Conservation (phyloP, 192 early-diverging fungal species). For the Coemansia sp. region DNA sequence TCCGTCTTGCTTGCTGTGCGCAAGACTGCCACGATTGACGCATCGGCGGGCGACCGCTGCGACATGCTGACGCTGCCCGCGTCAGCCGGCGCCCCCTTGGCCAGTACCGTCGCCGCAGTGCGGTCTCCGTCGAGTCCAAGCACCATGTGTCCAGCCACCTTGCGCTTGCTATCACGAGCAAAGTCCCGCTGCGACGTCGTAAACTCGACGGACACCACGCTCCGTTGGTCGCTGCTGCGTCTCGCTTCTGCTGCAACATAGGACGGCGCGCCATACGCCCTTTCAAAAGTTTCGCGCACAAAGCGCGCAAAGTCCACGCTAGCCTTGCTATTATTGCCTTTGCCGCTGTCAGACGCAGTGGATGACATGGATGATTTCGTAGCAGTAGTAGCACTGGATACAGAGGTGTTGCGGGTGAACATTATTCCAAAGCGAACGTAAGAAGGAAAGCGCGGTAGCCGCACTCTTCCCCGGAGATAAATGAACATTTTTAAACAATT, state of each 20-base stretch:
- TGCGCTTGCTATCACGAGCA: conserved; percentile 52
- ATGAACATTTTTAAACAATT: background rate
- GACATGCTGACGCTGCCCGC: conserved; percentile 25
- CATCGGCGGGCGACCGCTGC: conserved; percentile 36
- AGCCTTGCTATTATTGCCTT: conserved; percentile 18
- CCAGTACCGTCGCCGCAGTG: conserved; percentile 21
- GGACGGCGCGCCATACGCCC: conserved; percentile 18
- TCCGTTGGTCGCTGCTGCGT: conserved; percentile 3
- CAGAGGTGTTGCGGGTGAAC: background rate
- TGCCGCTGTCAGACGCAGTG: background rate
- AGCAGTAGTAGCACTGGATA: background rate
- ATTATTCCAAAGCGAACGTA: background rate
- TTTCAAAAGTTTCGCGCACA: conserved; percentile 29
- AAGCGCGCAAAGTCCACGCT: conserved; percentile 27
- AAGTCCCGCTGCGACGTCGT: conserved; percentile 55
- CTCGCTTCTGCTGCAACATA: conserved; percentile 11
- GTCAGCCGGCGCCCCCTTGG: conserved; percentile 32
- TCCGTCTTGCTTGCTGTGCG: too few species aligned
- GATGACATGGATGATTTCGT: background rate
- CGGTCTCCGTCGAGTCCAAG: conserved; percentile 15
- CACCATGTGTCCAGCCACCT: conserved; percentile 36
- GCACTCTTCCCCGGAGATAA: background rate
- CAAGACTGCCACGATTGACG: conserved; percentile 40
- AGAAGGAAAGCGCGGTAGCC: background rate
- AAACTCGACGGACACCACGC: conserved; percentile 26